Conservation (phyloP, 2,329 filamentous ascomycete species). For the Geosmithia flava region DNA sequence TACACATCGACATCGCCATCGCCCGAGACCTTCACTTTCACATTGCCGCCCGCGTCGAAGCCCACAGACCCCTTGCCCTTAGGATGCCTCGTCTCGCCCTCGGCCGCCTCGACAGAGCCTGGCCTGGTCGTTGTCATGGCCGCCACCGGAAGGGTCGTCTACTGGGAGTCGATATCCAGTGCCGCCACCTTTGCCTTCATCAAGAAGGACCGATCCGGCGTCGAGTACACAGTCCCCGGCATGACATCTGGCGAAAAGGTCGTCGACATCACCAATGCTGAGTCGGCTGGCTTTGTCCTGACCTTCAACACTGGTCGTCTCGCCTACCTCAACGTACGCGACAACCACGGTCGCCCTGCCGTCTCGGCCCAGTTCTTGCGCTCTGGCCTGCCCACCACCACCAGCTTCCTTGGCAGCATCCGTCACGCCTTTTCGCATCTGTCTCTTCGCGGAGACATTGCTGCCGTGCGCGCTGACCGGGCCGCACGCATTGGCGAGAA, state of each 20-base stretch:
- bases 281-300: constrained; percentile 75
- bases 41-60: constrained; percentile 61
- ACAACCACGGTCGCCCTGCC: constrained; percentile 73
- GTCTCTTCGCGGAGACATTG: constrained; percentile 63
- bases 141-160: constrained; percentile 71
- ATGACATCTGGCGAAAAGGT: constrained; percentile 71
- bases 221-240: constrained; percentile 62
- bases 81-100: constrained; percentile 69
- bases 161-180: constrained; percentile 91
- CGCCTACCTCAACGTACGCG: constrained; percentile 75
- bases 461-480: constrained; percentile 64
- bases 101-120: constrained; percentile 65
- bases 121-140: constrained; percentile 82
- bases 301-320: constrained; percentile 76
- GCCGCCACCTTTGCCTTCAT: constrained; percentile 76
- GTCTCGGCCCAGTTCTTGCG: constrained; percentile 70
- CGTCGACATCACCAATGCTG: constrained; percentile 67
- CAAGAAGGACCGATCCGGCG: constrained; percentile 66
- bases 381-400: constrained; percentile 40
- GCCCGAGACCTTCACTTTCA: constrained; percentile 69
- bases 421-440: constrained; percentile 62
- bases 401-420: constrained; percentile 65
- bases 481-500: constrained; percentile 68
- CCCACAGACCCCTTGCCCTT: constrained; percentile 63
- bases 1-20: constrained; percentile 60